Percentiles rank a stretch among this genome's conserved stretches.
phyloP scores from a whole-genome alignment of 2,329 filamentous ascomycete species.

The Botrytis fragariae region DNA sequence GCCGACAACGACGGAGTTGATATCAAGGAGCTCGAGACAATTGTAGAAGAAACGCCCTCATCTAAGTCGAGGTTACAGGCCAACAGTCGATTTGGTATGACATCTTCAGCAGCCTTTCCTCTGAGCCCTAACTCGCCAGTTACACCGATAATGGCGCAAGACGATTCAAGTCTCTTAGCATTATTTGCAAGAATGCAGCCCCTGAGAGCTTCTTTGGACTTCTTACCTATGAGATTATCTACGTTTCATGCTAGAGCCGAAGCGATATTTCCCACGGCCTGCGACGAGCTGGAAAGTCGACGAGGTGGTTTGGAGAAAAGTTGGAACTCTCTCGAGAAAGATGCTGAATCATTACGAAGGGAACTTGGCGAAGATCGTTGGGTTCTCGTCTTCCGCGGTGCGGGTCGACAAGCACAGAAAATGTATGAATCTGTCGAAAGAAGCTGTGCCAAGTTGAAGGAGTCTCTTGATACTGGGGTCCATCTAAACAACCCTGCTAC shows the following conservation, averaged over 20 bases:
- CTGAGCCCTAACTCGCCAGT: conserved; percentile 60
- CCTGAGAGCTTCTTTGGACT: conserved; percentile 86
- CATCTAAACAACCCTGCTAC: conserved; percentile 69
- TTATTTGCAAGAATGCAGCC: conserved; percentile 96
- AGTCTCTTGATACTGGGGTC: conserved; percentile 71
- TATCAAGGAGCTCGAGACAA: conserved; percentile 86
- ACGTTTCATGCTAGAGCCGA: conserved; percentile 80
- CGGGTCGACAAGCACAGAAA: conserved; percentile 86
- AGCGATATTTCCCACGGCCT: conserved; percentile 81
- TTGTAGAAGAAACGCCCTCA: conserved; percentile 80
- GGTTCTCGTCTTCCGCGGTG: conserved; percentile 93
- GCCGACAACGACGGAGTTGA: conserved; percentile 65
- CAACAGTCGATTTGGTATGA: conserved; percentile 67
- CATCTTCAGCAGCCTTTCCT: conserved; percentile 55
- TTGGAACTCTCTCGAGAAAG: conserved; percentile 84
- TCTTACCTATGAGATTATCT: conserved; percentile 89
- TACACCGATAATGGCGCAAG: conserved; percentile 59
- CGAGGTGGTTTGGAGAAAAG: conserved; percentile 73
- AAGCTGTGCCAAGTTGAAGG: conserved; percentile 77
- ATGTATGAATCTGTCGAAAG: conserved; percentile 95
- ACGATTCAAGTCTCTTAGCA: conserved; percentile 84
- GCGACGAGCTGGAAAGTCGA: conserved; percentile 79
- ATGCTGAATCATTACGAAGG: conserved; percentile 83
- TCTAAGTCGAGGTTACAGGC: conserved; percentile 50
- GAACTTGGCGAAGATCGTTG: conserved; percentile 94